These are phyloP conservation scores for Ambrosia trifida DNA, from an alignment of 129 eudicot genomes.

Conservation along the genomic window DNA sequence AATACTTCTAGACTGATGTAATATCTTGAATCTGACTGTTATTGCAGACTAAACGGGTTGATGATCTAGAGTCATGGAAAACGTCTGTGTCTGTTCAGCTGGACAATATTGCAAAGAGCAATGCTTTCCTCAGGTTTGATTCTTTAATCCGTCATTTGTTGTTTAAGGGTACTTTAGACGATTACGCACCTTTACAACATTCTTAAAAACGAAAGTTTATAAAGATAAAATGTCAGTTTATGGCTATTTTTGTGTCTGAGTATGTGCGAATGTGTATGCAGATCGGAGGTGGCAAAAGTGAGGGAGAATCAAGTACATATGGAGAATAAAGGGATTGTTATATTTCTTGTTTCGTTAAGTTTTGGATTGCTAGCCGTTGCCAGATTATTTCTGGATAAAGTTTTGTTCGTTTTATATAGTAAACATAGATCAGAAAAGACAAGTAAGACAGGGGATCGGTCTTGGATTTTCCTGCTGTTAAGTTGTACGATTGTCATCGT, in stretches of 20 bases:
- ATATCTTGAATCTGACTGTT: constrained; percentile 7
- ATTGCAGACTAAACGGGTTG: constrained; percentile 70
- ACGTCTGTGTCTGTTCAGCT: constrained; percentile 65
- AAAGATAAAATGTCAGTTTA: not conserved
- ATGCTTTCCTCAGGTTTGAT: constrained; percentile 75
- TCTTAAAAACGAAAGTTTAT: not conserved
- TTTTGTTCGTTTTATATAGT: constrained; percentile 47
- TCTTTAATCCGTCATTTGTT: not conserved
- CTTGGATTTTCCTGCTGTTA: constrained; percentile 71
- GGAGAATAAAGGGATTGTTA: constrained; percentile 90
- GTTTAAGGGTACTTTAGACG: not conserved
- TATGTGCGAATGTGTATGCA: constrained; percentile 36
- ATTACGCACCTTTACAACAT: not conserved
- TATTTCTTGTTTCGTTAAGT: constrained; percentile 65
- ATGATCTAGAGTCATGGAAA: constrained; percentile 82
- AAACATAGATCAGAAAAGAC: constrained; percentile 62
- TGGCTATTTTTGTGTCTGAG: not conserved
- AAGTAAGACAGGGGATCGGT: constrained; percentile 46
- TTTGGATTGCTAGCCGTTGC: constrained; percentile 66
- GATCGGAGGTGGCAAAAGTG: constrained; percentile 75
- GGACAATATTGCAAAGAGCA: constrained; percentile 56
- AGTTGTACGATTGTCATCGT: constrained; percentile 53
- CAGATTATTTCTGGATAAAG: constrained; percentile 58
- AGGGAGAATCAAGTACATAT: constrained; percentile 65
- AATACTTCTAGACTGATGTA: not conserved